Base-by-base conservation (phyloP, 192 early-diverging fungal species). In the Backusella luteola region DNA sequence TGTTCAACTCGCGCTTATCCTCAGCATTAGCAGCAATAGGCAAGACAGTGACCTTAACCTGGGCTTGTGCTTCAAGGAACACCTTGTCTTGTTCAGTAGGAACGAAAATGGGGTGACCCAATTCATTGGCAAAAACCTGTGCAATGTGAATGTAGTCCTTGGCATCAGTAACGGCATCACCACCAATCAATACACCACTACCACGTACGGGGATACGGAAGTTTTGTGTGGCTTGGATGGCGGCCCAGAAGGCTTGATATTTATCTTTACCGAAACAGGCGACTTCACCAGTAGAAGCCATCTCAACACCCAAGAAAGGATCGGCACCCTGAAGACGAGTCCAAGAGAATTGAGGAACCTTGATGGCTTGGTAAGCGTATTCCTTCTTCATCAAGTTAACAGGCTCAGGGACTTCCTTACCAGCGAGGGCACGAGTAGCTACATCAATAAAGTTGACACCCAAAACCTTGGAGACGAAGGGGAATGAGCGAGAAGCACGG, bases 281-380 rank as follows among this genome's bases (percentile, higher is more conserved):
- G 17, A 99, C 96, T 87, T 99, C 97, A 71, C 97, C 97, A 3
- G 97, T 99, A 15, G 94, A 96, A 26, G 96, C 93, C 98, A 99
- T 99, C 85, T 99, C 98, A 69, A 99, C 98, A 71, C 96, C 96
- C 41, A 99, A 87, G 86, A 97, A 91, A 44, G 97, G 96, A 77
- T 99, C 98, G 21, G 98, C 98, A 49, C 98, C 96, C 4, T 89
- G 91, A 38, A 99, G 86, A 44, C 98, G 95, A 53, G 95, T 98
- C 94, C 95, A 99, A 49, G 90, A 92, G 89, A 99, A 99, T 77
- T 98, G 93, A 34, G 96, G 96, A 36, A 94, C 95, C 87, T 99
- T 99, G 79, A 98, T 90, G 6, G 93, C 95, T 17, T 94, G 91
- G 88, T 94, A 97, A 34, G 84, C 83, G 74, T 90, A 89, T 19